Percentiles rank a stretch among this genome's conserved stretches.
phyloP scores from a whole-genome alignment of 2,329 filamentous ascomycete genomes.

The Zarea fungicola region DNA sequence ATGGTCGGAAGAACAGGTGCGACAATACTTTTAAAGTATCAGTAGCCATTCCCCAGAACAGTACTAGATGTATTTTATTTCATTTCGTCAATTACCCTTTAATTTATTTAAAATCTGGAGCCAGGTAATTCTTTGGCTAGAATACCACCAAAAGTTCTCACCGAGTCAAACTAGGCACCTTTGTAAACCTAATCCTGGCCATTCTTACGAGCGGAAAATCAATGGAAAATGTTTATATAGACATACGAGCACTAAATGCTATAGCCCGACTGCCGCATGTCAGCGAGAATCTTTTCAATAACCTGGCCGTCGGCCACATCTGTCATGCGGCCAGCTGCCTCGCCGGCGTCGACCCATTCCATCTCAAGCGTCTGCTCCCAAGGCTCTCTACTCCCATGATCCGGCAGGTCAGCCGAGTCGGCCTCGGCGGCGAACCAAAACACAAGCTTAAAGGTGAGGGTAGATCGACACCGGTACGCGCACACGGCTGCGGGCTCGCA shows the following conservation, averaged over 20 bases:
- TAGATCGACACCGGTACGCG: slow-evolving; percentile 30
- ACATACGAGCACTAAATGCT: slow-evolving; percentile 21
- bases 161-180: too few relatives aligned
- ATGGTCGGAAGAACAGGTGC: too few relatives aligned
- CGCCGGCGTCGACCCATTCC: slow-evolving; percentile 22
- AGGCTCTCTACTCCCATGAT: slow-evolving; percentile 24
- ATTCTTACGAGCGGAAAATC: too few relatives aligned
- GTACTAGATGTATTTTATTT: too few relatives aligned
- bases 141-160: too few relatives aligned
- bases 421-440: slow-evolving; percentile 35
- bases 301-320: slow-evolving; percentile 21
- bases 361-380: slow-evolving; percentile 23
- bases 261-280: slow-evolving; percentile 24
- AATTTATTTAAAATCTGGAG: too few relatives aligned
- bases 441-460: slow-evolving; percentile 32
- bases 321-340: slow-evolving; percentile 20
- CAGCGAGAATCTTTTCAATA: slow-evolving; percentile 23
- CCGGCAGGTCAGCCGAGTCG: slow-evolving; percentile 22
- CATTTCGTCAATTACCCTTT: too few relatives aligned
- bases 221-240: too few relatives aligned
- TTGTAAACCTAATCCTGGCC: too few relatives aligned
- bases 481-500: slow-evolving; percentile 33
- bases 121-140: too few relatives aligned
- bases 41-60: too few relatives aligned
- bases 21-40: too few relatives aligned